These are phyloP conservation scores for Colletotrichum truncatum DNA, from an alignment of 2,329 filamentous ascomycete species.

Conservation along the genomic window DNA sequence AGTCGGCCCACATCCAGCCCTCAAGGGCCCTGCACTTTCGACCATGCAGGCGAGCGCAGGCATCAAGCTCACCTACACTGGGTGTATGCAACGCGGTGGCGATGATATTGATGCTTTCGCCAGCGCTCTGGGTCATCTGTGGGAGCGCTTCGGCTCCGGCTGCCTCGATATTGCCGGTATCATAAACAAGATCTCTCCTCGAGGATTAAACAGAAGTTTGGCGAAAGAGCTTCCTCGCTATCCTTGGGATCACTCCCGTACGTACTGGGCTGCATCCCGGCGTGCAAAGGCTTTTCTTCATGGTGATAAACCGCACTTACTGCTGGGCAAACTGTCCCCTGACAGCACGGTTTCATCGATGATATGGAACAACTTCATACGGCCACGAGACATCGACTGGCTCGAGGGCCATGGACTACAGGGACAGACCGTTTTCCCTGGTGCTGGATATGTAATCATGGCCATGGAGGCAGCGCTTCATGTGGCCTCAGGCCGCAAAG, in stretches of 20 bases:
- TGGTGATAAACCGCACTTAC: slow-evolving; percentile 48
- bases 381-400: slow-evolving; percentile 43
- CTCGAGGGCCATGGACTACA: slow-evolving; percentile 44
- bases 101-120: slow-evolving; percentile 32
- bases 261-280: slow-evolving; percentile 40
- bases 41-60: slow-evolving; percentile 33
- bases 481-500: not conserved
- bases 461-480: slow-evolving; percentile 50
- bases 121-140: slow-evolving; percentile 30
- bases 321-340: slow-evolving; percentile 33
- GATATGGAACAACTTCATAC: not conserved
- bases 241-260: slow-evolving; percentile 47
- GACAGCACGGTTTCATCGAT: too few relatives aligned
- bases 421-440: slow-evolving; percentile 51
- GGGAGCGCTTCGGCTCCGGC: slow-evolving; percentile 33
- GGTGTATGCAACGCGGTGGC: slow-evolving; percentile 30
- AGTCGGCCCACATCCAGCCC: slow-evolving; percentile 46
- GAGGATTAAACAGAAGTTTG: not conserved
- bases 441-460: slow-evolving; percentile 52
- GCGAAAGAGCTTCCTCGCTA: slow-evolving; percentile 45
- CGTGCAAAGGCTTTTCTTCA: too few relatives aligned
- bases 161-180: too few relatives aligned
- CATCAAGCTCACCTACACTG: slow-evolving; percentile 35
- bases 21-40: slow-evolving; percentile 47
- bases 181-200: too few relatives aligned